Conservation (phyloP, 768 basidiomycete genomes). For the Leccinum truebloodii region DNA sequence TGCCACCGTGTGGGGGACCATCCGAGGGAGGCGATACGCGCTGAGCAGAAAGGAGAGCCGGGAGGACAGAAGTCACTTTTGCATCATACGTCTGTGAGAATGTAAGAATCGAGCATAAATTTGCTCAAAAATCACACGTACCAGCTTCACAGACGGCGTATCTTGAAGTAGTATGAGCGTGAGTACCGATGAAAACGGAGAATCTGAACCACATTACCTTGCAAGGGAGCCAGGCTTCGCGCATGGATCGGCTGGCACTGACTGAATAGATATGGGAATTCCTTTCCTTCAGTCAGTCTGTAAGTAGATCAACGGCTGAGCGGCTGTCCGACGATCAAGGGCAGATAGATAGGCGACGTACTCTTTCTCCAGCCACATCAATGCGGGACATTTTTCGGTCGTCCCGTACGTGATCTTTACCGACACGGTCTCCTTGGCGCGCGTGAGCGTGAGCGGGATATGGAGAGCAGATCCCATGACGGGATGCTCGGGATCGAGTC, state of each 20-base stretch:
- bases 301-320: background rate
- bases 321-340: background rate
- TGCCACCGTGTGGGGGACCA: conserved; percentile 71
- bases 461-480: conserved; percentile 80
- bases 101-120: background rate
- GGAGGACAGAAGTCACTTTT: conserved; percentile 71
- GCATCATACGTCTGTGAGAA: conserved; percentile 76
- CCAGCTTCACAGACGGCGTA: conserved; percentile 84
- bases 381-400: conserved; percentile 68
- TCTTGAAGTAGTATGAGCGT: conserved; percentile 43
- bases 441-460: conserved; percentile 47
- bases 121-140: conserved; percentile 32
- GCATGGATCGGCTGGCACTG: conserved; percentile 94
- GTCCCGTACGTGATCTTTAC: conserved; percentile 72
- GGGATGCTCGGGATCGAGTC: conserved; percentile 55
- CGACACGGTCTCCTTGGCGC: conserved; percentile 39
- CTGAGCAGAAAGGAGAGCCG: conserved; percentile 83
- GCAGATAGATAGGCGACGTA: conserved; percentile 27
- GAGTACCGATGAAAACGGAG: background rate
- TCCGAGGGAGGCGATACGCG: conserved; percentile 74
- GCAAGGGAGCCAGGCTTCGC: conserved; percentile 74
- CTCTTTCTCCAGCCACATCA: conserved; percentile 89
- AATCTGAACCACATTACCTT: conserved; percentile 44
- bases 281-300: conserved; percentile 85
- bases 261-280: conserved; percentile 85